Evolutionary conservation across 768 basidiomycete species (phyloP), one percentile per base, ranked within the genome.

Genomic region (Infundibulicybe gibba): DNA sequence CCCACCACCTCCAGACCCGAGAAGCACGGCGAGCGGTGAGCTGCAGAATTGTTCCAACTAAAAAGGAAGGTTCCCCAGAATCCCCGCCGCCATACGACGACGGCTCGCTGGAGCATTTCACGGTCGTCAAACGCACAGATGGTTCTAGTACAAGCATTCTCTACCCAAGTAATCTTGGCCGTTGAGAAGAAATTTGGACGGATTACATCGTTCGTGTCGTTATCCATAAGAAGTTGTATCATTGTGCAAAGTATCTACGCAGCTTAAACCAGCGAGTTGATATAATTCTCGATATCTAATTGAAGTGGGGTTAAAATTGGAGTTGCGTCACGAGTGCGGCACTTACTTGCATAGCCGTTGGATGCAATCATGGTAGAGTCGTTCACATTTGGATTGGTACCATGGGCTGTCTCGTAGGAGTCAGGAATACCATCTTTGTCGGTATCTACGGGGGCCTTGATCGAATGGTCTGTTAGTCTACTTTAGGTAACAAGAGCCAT

Each of bases 311-410:
- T 32, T 47, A 11, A 48, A 37, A n/a, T 46, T 13, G 43, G 44
- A 34, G 43, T 1, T 14, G 17, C 33, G 20, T 15, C 33, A 30
- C 19, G 25, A 2, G 30, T 17, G 8, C 14, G n/a, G 32, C 20
- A 61, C 66, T 43, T 50, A 67, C 65, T 65, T 3, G 64, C 64
- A 47, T 67, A 68, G 13, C 66, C 65, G 47, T 68, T 67, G 4
- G 61, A 60, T 12, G 65, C 63, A 30, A 62, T 61, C 11, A 52
- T 54, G 8, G 58, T 55, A 13, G 64, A 62, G 47, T 66, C 66
- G 17, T 62, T 59, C 32, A 56, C 54, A 40, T 57, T 59, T 37
- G 61, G 67, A 43, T 62, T 60, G 32, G 62, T 59, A 16, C 63
- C 65, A 45, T 66, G 62, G 4, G 65, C 61, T 32, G 20, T 52